Conservation (phyloP, 345 rosid genomes). For the Kandelia obovata region DNA sequence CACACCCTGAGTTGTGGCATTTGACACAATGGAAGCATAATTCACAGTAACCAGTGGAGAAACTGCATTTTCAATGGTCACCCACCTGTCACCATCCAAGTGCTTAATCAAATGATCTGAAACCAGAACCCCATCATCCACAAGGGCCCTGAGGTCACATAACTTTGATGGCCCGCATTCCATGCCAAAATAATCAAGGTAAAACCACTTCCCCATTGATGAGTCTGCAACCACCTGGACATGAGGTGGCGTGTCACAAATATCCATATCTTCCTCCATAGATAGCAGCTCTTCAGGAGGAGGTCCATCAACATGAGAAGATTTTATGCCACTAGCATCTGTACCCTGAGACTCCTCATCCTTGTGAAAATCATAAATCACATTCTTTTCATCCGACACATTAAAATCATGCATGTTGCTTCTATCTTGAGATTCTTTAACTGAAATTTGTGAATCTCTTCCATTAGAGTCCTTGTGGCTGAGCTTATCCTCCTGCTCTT, state of each 20-base stretch:
- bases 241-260: slow-evolving; percentile 95
- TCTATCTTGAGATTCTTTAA: slow-evolving; percentile 61
- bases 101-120: slow-evolving; percentile 94
- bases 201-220: slow-evolving; percentile 81
- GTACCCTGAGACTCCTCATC: slow-evolving; percentile 49
- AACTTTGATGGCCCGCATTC: slow-evolving; percentile 86
- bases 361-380: slow-evolving; percentile 41
- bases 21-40: slow-evolving; percentile 61
- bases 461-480: slow-evolving; percentile 44
- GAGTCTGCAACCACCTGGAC: slow-evolving; percentile 53
- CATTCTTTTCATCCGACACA: slow-evolving; percentile 45
- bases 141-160: slow-evolving; percentile 69
- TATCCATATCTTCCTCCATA: slow-evolving; percentile 99
- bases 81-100: slow-evolving; percentile 83
- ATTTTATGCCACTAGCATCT: slow-evolving; percentile 36
- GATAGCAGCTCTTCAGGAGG: slow-evolving; percentile 72
- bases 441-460: slow-evolving; percentile 36
- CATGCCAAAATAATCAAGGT: slow-evolving; percentile 80
- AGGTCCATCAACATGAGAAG: slow-evolving; percentile 42
- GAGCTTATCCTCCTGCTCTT: slow-evolving; percentile 57
- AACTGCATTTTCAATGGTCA: slow-evolving; percentile 92
- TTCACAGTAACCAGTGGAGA: slow-evolving; percentile 61
- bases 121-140: slow-evolving; percentile 72
- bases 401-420: slow-evolving; percentile 28
- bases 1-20: slow-evolving; percentile 63